Evolutionary conservation across 2,329 filamentous ascomycete species (phyloP).

Genomic region (Chaetothyriales sp.): DNA sequence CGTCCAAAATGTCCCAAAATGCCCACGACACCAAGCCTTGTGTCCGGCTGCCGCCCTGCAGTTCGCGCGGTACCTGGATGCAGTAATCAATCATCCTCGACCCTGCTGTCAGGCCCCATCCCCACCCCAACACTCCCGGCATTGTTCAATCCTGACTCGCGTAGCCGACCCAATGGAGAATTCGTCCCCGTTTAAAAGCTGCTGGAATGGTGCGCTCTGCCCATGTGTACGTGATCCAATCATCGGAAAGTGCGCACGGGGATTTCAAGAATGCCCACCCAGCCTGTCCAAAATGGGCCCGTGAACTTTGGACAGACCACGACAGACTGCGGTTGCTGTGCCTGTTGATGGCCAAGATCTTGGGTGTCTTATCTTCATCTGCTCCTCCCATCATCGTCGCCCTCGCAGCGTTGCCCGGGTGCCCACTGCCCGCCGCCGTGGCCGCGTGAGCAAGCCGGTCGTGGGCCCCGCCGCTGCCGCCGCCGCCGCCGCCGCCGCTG

Average conservation of each 20-base stretch:
- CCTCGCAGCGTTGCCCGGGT: neutral
- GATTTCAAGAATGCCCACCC: neutral
- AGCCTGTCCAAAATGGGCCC: neutral
- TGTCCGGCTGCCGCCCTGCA: neutral
- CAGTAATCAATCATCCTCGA: neutral
- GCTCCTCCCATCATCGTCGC: neutral
- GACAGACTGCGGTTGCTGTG: too few relatives aligned
- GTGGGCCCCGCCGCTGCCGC: too few relatives aligned
- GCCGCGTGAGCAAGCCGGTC: neutral
- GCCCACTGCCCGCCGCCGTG: neutral
- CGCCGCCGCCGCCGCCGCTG: too few relatives aligned
- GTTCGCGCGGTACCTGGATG: neutral
- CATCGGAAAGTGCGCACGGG: neutral
- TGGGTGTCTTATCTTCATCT: neutral
- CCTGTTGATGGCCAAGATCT: neutral
- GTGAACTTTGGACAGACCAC: neutral
- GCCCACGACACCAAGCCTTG: neutral
- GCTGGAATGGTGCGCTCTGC: neutral
- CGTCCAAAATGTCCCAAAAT: too few relatives aligned
- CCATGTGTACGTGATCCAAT: neutral
- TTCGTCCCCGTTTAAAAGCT: neutral
- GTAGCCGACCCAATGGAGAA: neutral
- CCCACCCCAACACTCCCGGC: neutral
- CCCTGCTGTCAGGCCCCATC: neutral
- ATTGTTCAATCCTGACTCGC: neutral